phyloP scores from a whole-genome alignment of 352 stramenopile genomes.

The Pythium scleroteichum region DNA sequence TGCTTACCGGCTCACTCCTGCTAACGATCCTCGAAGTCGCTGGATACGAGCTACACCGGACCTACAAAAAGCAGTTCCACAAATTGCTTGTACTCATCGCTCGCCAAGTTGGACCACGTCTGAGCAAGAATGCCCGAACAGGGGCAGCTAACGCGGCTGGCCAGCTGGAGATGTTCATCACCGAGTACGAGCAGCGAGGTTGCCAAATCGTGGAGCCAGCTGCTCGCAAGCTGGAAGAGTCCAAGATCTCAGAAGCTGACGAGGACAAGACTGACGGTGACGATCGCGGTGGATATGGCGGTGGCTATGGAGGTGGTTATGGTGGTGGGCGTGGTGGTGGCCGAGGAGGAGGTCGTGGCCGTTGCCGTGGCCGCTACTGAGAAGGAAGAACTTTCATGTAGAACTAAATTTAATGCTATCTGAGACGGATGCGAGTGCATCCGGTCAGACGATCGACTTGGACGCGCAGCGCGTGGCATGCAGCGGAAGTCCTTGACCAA shows the following conservation, averaged over 20 bases:
- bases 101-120: conserved; percentile 53
- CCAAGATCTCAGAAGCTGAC: conserved; percentile 58
- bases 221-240: conserved; percentile 71
- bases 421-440: too few relatives aligned
- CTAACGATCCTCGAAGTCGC: conserved; percentile 82
- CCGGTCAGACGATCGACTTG: too few relatives aligned
- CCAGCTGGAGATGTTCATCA: conserved; percentile 75
- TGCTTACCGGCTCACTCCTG: conserved; percentile 68
- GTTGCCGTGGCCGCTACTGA: conserved; percentile 32
- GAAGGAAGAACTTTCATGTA: neutral
- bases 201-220: conserved; percentile 56
- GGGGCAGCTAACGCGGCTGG: conserved; percentile 72
- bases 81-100: conserved; percentile 74
- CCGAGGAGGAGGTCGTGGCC: conserved; percentile 36
- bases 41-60: conserved; percentile 59
- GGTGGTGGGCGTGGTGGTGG: conserved; percentile 38
- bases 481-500: too few relatives aligned
- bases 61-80: conserved; percentile 80
- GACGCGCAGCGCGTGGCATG: too few relatives aligned
- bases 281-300: conserved; percentile 27
- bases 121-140: conserved; percentile 77
- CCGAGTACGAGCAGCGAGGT: conserved; percentile 64
- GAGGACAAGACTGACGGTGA: conserved; percentile 66
- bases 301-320: conserved; percentile 26
- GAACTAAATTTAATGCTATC: too few relatives aligned